phyloP scores from a whole-genome alignment of 83 land plant species.

The Thuja plicata region DNA sequence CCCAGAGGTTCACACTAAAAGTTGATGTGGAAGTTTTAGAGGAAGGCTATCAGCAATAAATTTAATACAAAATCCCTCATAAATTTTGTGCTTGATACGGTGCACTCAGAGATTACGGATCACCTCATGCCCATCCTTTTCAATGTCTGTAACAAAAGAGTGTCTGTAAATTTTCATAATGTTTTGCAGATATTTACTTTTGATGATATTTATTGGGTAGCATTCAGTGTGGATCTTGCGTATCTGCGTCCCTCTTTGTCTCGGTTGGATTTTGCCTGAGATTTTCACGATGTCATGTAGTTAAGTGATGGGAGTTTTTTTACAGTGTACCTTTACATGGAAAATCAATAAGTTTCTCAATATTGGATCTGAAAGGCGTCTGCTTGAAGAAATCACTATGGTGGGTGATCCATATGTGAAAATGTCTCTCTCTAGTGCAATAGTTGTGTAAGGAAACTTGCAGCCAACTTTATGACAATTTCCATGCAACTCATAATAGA shows the following conservation, averaged over 20 bases:
- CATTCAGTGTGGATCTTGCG: too few species aligned
- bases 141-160: too few species aligned
- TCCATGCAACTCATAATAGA: too few species aligned
- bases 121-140: background rate
- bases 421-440: too few species aligned
- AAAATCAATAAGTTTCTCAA: too few species aligned
- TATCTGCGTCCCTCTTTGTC: background rate
- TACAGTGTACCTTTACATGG: background rate
- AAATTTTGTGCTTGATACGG: background rate
- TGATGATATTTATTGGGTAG: background rate
- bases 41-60: background rate
- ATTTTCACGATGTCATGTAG: slow-evolving; percentile 1
- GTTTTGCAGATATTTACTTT: too few species aligned
- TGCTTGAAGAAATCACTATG: background rate
- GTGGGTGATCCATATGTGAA: too few species aligned
- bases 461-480: too few species aligned
- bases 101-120: too few species aligned
- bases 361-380: background rate
- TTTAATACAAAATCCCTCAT: background rate
- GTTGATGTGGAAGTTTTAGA: background rate
- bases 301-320: background rate
- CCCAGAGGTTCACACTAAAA: too few species aligned
- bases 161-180: background rate
- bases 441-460: too few species aligned
- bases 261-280: background rate